Percentiles rank a stretch among this genome's conserved stretches.
phyloP scores from a whole-genome alignment of 306 rosid genomes.

The Cicer arietinum region DNA sequence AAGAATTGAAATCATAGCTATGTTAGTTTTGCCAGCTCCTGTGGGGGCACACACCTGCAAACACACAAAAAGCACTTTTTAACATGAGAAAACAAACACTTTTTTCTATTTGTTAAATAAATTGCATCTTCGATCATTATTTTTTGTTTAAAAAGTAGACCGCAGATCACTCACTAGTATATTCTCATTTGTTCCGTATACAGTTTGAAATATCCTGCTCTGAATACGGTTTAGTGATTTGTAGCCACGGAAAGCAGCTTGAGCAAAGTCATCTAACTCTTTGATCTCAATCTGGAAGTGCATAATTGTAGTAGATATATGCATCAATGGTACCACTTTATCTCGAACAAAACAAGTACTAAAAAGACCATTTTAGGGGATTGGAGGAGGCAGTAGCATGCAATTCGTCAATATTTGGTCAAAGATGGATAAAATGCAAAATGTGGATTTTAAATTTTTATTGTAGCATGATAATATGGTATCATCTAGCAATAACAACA shows the following conservation, averaged over 20 bases:
- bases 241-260: conserved; percentile 96
- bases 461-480: background rate
- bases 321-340: conserved; percentile 36
- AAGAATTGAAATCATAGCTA: conserved; percentile 94
- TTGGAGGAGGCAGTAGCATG: conserved; percentile 30
- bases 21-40: conserved; percentile 98
- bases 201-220: conserved; percentile 88
- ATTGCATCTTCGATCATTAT: conserved; percentile 22
- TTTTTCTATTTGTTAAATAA: background rate
- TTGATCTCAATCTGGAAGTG: conserved; percentile 77
- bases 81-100: conserved; percentile 35
- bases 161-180: conserved; percentile 71
- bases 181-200: conserved; percentile 88
- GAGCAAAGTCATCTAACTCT: conserved; percentile 96
- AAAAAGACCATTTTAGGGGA: conserved; percentile 29
- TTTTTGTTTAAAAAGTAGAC: conserved; percentile 25
- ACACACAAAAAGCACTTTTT: conserved; percentile 41
- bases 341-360: conserved; percentile 33
- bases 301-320: conserved; percentile 38
- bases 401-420: conserved; percentile 14
- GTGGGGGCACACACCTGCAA: conserved; percentile 99
- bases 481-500: conserved; percentile 36
- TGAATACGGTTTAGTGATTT: conserved; percentile 89
- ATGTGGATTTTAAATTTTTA: conserved; percentile 18
- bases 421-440: conserved; percentile 23